A percentile compares a stretch with the other conserved stretches of the same genome.
Evolutionary conservation across 768 basidiomycete species (phyloP).

Genomic region (Mycena rosella): DNA sequence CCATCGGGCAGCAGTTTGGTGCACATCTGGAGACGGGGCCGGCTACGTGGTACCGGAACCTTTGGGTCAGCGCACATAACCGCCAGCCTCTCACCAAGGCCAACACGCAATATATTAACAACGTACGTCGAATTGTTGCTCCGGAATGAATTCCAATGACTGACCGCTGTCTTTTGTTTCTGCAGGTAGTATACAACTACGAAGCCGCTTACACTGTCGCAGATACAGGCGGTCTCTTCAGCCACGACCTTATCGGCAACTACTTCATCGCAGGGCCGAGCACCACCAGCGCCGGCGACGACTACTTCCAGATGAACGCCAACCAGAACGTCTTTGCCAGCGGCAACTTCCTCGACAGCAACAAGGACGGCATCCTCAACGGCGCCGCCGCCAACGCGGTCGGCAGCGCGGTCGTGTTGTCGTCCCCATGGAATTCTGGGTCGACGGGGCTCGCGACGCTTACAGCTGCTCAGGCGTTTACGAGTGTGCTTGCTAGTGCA

Average conservation of each 20-base stretch:
- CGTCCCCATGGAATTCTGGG: constrained; percentile 35
- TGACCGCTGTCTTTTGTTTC: not conserved
- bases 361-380: constrained; percentile 40
- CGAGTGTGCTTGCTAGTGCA: constrained; percentile 36
- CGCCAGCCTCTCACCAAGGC: constrained; percentile 41
- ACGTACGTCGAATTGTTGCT: constrained; percentile 23
- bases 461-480: constrained; percentile 35
- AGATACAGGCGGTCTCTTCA: constrained; percentile 37
- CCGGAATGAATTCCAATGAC: not conserved
- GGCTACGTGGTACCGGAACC: constrained; percentile 40
- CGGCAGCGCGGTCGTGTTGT: constrained; percentile 36
- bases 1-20: constrained; percentile 41
- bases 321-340: constrained; percentile 40
- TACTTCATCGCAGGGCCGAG: constrained; percentile 42
- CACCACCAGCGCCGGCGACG: constrained; percentile 39
- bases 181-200: constrained; percentile 40
- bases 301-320: constrained; percentile 42
- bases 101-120: constrained; percentile 41
- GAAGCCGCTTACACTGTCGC: constrained; percentile 41
- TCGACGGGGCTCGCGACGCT: constrained; percentile 36
- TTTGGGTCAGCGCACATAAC: constrained; percentile 42
- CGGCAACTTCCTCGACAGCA: constrained; percentile 40
- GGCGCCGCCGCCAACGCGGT: constrained; percentile 38
- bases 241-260: constrained; percentile 40
- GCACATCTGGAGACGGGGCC: constrained; percentile 42